Evolutionary conservation across 2,329 filamentous ascomycete genomes (phyloP), one percentile per base, ranked within the genome.

Genomic region (Pseudogymnoascus destructans): DNA sequence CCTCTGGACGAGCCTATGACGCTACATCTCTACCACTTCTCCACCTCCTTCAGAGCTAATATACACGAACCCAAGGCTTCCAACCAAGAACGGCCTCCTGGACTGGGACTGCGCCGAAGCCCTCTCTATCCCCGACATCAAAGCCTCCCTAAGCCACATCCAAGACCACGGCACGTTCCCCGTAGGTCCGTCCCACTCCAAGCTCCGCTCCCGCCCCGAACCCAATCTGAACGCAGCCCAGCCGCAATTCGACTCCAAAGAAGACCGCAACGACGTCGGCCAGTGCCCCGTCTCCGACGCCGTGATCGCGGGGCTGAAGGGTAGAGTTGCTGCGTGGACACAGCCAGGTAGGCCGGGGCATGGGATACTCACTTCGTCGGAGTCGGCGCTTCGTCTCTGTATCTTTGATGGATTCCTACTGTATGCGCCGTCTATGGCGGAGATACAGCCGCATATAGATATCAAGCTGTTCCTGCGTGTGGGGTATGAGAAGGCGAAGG

Each of bases 91-190:
- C 60, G 81, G 78, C 11, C 74, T 95, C 10, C 76, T 86, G 63
- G 91, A 98, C 73, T 97, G 93, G 92, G 93, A 98, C 71, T 95
- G 91, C 66, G 76, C 88, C 13, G 86, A 85, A 63, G 79, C 91
- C 7, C 75, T 98, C 58, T 80, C 91, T 63, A 77, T 95, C 25
- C 74, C 79, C 0, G 78, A 79, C 57, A 84, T 97, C 69, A 75
- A 79, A 13, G 72, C 77, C 4, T 80, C 87, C 0, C 77, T 98
- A 5, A 67, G 74, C 40, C 80, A 93, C 67, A 87, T 96, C 65
- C 84, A 81, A 52, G 64, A 77, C 33, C 75, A 87, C 40, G 91
- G 89, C 58, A 74, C 74, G 11, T 80, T 84, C 67, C 82, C 82
- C 52, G 82, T 84, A 68, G 72, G 78, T 73, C 46, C n/a, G 55